phyloP scores from a whole-genome alignment of 495 filamentous ascomycete genomes.

The Lichina pygmaea region DNA sequence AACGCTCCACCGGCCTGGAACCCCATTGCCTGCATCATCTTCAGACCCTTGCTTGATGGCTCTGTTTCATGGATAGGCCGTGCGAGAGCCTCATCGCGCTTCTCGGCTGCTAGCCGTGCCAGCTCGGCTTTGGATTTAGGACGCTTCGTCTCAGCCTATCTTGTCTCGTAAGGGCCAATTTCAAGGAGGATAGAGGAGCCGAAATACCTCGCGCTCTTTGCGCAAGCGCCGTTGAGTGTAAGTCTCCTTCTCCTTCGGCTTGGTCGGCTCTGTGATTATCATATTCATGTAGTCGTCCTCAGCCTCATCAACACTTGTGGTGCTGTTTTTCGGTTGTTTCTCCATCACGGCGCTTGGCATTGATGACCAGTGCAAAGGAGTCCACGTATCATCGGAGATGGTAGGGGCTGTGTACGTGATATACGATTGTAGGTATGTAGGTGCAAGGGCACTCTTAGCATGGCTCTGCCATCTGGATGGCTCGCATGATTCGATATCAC shows the following conservation, averaged over 20 bases:
- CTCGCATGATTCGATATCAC: neutral
- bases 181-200: neutral
- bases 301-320: slow-evolving; percentile 14
- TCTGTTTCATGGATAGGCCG: slow-evolving; percentile 29
- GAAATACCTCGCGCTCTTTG: slow-evolving; percentile 19
- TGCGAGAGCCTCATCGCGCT: slow-evolving; percentile 47
- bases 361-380: too few species aligned
- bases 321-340: neutral
- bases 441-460: neutral
- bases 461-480: too few species aligned
- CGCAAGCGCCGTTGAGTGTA: slow-evolving; percentile 28
- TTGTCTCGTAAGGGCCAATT: neutral
- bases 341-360: too few species aligned
- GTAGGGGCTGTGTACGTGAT: neutral
- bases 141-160: slow-evolving; percentile 24
- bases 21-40: slow-evolving; percentile 94
- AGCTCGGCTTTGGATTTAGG: slow-evolving; percentile 64
- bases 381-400: neutral
- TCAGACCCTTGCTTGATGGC: slow-evolving; percentile 46
- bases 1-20: slow-evolving; percentile 48
- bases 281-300: slow-evolving; percentile 44
- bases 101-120: slow-evolving; percentile 34
- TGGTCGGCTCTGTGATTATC: slow-evolving; percentile 19
- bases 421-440: neutral
- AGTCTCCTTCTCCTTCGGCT: slow-evolving; percentile 16